Percentiles rank a stretch among this genome's conserved stretches.
Conservation (phyloP, 208 protist genomes). For the Acanthamoeba royreba region DNA sequence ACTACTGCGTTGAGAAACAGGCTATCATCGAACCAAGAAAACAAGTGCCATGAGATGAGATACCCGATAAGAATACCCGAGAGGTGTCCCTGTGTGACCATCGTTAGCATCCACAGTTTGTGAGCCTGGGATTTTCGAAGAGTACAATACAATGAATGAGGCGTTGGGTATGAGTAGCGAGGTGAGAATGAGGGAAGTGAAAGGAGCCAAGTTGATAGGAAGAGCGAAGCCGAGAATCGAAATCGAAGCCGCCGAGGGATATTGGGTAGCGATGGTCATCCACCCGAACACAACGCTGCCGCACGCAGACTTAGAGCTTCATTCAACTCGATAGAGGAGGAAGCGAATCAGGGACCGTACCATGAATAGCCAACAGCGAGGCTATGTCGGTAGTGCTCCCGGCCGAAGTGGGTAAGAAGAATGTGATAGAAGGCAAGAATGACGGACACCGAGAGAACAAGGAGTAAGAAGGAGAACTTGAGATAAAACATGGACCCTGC, state of each 20-base stretch:
- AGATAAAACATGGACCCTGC: not conserved
- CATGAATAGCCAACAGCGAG: constrained; percentile 28
- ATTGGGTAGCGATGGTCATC: not conserved
- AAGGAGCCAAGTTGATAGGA: not conserved
- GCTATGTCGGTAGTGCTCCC: not conserved
- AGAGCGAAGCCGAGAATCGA: not conserved
- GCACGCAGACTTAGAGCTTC: too few relatives aligned
- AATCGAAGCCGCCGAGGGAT: not conserved
- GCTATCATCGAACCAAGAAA: not conserved
- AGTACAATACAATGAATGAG: not conserved
- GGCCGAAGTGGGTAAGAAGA: not conserved
- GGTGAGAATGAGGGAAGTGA: constrained; percentile 22
- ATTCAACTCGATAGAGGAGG: not conserved
- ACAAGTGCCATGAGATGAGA: not conserved
- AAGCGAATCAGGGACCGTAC: not conserved
- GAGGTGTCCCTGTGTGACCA: not conserved
- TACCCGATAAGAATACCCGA: constrained; percentile 29
- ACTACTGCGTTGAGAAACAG: not conserved
- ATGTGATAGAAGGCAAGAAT: not conserved
- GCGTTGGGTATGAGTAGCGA: constrained; percentile 17
- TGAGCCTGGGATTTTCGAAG: not conserved
- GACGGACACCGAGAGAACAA: not conserved
- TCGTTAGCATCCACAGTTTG: not conserved
- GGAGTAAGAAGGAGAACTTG: not conserved
- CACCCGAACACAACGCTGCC: constrained; percentile 36